Evolutionary conservation across 1,139 yeast genomes (phyloP), one percentile per base, ranked within the genome.

Genomic region (Pichia sp.): DNA sequence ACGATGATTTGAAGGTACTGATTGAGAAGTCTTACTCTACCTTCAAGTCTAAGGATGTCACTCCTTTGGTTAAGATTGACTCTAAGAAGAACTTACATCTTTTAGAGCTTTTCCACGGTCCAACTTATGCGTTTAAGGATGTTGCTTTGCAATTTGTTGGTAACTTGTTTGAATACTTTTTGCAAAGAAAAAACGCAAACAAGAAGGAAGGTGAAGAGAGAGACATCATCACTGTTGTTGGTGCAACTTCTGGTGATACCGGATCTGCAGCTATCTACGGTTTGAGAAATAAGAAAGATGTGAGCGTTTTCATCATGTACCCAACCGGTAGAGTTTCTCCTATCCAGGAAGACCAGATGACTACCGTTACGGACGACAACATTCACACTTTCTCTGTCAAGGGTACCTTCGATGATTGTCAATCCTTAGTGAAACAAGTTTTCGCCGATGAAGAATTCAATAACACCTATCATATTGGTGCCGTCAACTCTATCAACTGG

Each of bases 201-300:
- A 74, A 80, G 55, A 64, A 72, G 28, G 45, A 37, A 27, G 70
- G 64, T 22, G 70, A 70, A 38, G 70, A 74, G 45, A 72, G 93
- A 54, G 93, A 86, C 51, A 74, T 76, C 44, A 71, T 91, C 52
- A 91, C 99, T 27, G 98, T 91, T 47, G 96, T 91, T 42, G 99
- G 99, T 52, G 99, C 99, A 30, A 91, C 99, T 20, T 84, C 95
- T 37, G 99, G 99, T 53, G 99, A 91, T 58, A 91, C 99, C 32
- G 99, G 99, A 36, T 84, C 96, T 33, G 99, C 99, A 36, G 98
- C 99, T 44, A 91, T 91, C 49, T 91, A 91, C 63, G 99, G 99
- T 39, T 73, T 91, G 51, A 74, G 98, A 64, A 94, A 94, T 58
- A 91, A 91, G 66, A 83, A 87, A 63, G 97, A 93, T 59, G 96